Conservation (phyloP, 768 basidiomycete genomes). For the Agrocybe pediades region DNA sequence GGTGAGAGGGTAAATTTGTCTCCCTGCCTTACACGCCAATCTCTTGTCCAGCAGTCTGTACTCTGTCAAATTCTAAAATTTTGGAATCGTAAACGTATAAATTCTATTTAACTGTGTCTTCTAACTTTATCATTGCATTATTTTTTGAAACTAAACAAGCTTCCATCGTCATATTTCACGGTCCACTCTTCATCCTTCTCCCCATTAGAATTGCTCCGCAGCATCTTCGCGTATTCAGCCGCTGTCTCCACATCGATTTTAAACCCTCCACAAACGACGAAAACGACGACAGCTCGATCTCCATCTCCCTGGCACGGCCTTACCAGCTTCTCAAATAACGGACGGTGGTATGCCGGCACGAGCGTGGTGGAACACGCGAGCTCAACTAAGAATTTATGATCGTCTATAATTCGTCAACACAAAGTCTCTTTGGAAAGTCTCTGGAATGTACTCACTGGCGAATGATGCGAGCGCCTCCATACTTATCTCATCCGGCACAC, state of each 20-base stretch:
- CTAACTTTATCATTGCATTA: conserved; percentile 3
- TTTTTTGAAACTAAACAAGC: conserved; percentile 30
- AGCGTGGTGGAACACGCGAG: conserved; percentile 75
- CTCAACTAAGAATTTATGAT: conserved; percentile 76
- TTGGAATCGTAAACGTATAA: neutral
- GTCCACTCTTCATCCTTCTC: conserved; percentile 28
- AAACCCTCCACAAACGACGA: conserved; percentile 73
- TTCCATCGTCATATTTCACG: conserved; percentile 43
- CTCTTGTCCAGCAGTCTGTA: neutral
- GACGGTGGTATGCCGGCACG: conserved; percentile 60
- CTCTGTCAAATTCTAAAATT: neutral
- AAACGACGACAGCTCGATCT: conserved; percentile 46
- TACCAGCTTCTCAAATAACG: conserved; percentile 55
- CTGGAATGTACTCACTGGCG: conserved; percentile 45
- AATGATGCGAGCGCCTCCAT: conserved; percentile 63
- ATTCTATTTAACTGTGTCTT: neutral
- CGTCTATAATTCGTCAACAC: conserved; percentile 44
- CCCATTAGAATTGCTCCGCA: conserved; percentile 35
- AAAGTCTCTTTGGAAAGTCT: neutral
- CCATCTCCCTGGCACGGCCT: conserved; percentile 28
- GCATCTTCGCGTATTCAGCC: conserved; percentile 43
- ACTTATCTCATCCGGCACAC: conserved; percentile 66
- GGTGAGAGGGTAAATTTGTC: neutral
- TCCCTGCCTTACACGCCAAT: neutral
- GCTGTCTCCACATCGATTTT: conserved; percentile 62